Base-by-base conservation (phyloP, 2,329 filamentous ascomycete genomes). In the Sporothrix mexicana region DNA sequence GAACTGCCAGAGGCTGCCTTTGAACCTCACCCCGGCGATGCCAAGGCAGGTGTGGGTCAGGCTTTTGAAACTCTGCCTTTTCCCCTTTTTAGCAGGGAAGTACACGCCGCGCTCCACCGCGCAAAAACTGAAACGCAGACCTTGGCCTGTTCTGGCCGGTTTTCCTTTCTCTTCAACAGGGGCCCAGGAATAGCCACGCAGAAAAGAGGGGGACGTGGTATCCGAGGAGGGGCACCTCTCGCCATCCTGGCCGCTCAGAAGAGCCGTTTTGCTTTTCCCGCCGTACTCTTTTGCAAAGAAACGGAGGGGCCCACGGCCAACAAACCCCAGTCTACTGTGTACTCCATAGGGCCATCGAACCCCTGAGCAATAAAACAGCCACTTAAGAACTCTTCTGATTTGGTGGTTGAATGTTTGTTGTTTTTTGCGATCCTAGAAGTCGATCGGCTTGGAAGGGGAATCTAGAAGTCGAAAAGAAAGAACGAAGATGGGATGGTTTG, bases 151-250 rank as follows among this genome's bases (percentile, higher is more conserved):
- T 61, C 53, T 49, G 51, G 68, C 53, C 53, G 8, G 13, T 69
- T 23, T 55, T 20, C n/a, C 36, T 55, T 36, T 20, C 36, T 69
- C 67, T 69, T 57, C 67, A 57, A 43, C 53, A 69, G n/a, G 67
- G 25, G 2, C 7, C 43, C 64, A 45, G 36, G 67, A 59, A 45
- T 6, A 25, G 53, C 53, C 53, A 49, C 68, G 41, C 53, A 61
- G 15, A 71, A 71, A 71, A 71, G 69, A 71, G 69, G 69, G 69
- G 69, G 69, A 71, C 55, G 69, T 71, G 57, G 69, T 53, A 71
- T 71, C 45, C 25, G 45, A 23, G 25, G 55, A 71, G 69, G 55
- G 69, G 69, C 55, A 62, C 55, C 30, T 53, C 20, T 62, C 55
- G 69, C 51, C 57, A 25, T 62, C 30, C 66, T 68, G 66, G 30